Conservation (phyloP, 768 basidiomycete genomes). For the Leccinum broughii region DNA sequence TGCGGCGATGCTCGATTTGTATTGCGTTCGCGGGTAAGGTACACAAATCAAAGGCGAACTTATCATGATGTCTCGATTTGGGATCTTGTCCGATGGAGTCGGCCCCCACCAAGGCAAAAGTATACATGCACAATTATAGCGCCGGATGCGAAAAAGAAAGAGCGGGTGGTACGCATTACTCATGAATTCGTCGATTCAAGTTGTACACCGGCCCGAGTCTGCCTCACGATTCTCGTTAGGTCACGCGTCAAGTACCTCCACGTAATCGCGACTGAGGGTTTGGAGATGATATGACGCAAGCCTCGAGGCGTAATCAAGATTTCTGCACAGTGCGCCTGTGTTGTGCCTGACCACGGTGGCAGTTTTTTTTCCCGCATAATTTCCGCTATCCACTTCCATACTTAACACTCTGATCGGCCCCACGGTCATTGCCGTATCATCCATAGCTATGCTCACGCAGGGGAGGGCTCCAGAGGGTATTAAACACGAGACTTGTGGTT, state of each 20-base stretch:
- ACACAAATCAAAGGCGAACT: background rate
- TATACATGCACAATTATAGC: background rate
- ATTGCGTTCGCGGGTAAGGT: background rate
- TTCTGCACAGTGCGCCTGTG: background rate
- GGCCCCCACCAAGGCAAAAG: background rate
- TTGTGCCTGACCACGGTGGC: slow-evolving; percentile 5
- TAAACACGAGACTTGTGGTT: background rate
- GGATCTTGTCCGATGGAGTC: background rate
- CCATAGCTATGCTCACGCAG: background rate
- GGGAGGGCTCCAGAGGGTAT: background rate
- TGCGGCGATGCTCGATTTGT: background rate
- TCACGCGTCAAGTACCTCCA: background rate
- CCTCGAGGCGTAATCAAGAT: background rate
- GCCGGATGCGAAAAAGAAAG: background rate
- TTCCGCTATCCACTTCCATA: background rate
- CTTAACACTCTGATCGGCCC: background rate
- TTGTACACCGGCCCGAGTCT: background rate
- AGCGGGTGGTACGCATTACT: background rate
- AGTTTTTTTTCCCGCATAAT: background rate
- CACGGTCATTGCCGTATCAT: background rate
- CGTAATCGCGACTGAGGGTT: background rate
- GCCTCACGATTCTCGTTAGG: slow-evolving; percentile 1
- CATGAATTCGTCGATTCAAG: background rate
- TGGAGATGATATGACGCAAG: background rate
- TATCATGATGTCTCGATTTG: background rate